These are phyloP conservation scores for Rosa rugosa DNA, from an alignment of 306 rosid species.

Conservation along the genomic window DNA sequence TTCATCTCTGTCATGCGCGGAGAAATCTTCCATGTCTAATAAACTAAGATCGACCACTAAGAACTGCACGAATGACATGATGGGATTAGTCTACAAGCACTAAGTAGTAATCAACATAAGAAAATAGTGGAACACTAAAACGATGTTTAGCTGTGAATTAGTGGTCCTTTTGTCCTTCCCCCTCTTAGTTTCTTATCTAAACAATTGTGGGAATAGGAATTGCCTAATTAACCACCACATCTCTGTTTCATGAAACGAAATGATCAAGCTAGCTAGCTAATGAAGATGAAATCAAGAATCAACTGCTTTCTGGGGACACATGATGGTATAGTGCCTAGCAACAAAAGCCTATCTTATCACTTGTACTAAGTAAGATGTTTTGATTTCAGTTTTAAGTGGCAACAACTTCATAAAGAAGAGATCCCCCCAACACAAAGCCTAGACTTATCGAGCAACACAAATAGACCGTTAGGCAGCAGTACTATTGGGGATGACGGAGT, in stretches of 20 bases:
- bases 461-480: neutral
- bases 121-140: slow-evolving; percentile 14
- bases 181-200: neutral
- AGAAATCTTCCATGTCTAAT: neutral
- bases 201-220: neutral
- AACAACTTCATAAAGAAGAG: neutral
- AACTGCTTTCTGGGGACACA: neutral
- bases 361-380: neutral
- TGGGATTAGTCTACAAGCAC: slow-evolving; percentile 12
- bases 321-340: neutral
- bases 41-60: neutral
- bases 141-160: slow-evolving; percentile 4
- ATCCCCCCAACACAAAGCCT: neutral
- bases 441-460: neutral
- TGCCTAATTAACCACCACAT: neutral
- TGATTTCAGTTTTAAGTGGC: neutral
- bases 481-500: neutral
- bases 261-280: neutral
- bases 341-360: neutral
- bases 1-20: neutral
- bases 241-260: neutral
- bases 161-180: neutral
- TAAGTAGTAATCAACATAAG: neutral
- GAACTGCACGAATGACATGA: neutral
- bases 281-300: neutral